These are phyloP conservation scores for Colletotrichum sp. DNA, from an alignment of 2,329 filamentous ascomycete genomes.

Conservation along the genomic window DNA sequence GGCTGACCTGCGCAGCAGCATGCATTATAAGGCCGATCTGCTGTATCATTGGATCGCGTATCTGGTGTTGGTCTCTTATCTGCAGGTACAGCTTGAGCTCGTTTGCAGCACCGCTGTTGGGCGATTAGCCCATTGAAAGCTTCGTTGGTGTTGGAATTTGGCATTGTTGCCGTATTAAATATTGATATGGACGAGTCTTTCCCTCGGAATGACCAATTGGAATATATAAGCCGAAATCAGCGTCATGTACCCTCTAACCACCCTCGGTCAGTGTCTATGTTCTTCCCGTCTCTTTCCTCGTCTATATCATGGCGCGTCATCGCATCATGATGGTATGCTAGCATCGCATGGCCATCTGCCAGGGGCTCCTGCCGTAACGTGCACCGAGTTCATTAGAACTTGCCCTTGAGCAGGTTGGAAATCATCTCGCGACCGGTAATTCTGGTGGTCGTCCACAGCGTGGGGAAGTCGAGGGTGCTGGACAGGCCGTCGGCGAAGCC, in stretches of 20 bases:
- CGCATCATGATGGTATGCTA: background rate
- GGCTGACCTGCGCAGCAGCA: background rate
- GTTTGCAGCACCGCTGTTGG: no score
- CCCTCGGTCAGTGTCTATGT: background rate
- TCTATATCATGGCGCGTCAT: background rate
- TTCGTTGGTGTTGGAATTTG: background rate
- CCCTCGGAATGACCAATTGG: background rate
- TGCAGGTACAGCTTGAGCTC: background rate
- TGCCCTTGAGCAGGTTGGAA: conserved; percentile 71
- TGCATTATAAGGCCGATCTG: background rate
- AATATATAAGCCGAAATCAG: background rate
- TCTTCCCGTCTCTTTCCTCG: background rate
- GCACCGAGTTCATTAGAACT: conserved; percentile 58
- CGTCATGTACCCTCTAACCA: background rate
- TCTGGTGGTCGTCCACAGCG: conserved; percentile 78
- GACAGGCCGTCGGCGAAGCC: conserved; percentile 82
- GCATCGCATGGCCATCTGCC: background rate
- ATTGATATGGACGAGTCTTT: background rate
- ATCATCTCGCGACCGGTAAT: conserved; percentile 82
- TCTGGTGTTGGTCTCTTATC: conserved; percentile 6
- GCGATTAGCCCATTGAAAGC: background rate
- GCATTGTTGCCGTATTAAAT: conserved; percentile 3
- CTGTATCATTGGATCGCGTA: background rate
- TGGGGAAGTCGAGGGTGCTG: conserved; percentile 85
- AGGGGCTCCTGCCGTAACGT: background rate